phyloP scores from a whole-genome alignment of 78 protist species.

The slime mould (Dictyostelium discoideum) region dicty_2.7 NC_007088.5:1998501-1999000 shows the following conservation, averaged over 20 bases:
- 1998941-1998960: not conserved
- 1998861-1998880: not conserved
- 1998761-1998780: conserved; percentile 9
- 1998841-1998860: not conserved
- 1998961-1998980: not conserved
- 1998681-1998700: not conserved
- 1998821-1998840: not conserved
- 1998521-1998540: too few relatives aligned
- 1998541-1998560: not conserved
- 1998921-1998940: not conserved
- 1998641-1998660: not conserved
- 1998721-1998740: not conserved
- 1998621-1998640: not conserved
- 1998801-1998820: not conserved
- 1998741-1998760: not conserved
- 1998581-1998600: not conserved
- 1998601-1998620: conserved; percentile 6
- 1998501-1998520: not conserved
- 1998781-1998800: conserved; percentile 14
- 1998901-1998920: not conserved
- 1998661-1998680: not conserved
- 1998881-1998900: conserved; percentile 2
- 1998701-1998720: not conserved
- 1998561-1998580: not conserved
- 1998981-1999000: not conserved